phyloP scores from a whole-genome alignment of 2,329 filamentous ascomycete species.

The Calonectria honghensis region DNA sequence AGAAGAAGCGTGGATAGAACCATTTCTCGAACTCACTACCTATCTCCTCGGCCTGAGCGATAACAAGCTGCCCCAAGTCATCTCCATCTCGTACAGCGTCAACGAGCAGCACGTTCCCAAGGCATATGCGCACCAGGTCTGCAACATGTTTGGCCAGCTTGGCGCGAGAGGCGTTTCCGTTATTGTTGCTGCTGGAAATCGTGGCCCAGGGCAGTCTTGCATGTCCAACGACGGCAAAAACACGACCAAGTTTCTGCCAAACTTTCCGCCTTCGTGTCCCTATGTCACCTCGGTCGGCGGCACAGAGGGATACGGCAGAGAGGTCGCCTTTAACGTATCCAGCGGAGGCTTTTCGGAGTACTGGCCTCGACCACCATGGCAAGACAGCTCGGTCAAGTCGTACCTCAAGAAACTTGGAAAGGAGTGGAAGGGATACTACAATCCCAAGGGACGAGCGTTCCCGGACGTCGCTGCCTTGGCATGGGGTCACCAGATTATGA shows the following conservation, averaged over 20 bases:
- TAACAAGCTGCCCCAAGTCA: conserved; percentile 75
- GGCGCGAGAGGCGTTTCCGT: conserved; percentile 80
- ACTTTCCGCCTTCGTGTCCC: conserved; percentile 68
- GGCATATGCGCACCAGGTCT: conserved; percentile 71
- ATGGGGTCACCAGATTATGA: conserved; percentile 58
- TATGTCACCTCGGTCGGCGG: conserved; percentile 79
- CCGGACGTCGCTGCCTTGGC: conserved; percentile 78
- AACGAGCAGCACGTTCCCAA: conserved; percentile 78
- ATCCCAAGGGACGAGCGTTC: conserved; percentile 72
- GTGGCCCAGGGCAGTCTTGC: conserved; percentile 61
- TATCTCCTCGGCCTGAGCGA: conserved; percentile 74
- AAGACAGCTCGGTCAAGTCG: conserved; percentile 66
- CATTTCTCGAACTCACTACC: conserved; percentile 78
- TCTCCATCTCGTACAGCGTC: conserved; percentile 83
- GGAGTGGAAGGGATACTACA: conserved; percentile 69
- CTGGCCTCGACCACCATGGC: conserved; percentile 66
- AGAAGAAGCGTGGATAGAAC: conserved; percentile 73
- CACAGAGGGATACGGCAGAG: conserved; percentile 70
- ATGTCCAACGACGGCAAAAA: conserved; percentile 61
- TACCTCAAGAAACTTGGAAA: conserved; percentile 66
- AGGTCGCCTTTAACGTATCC: conserved; percentile 71
- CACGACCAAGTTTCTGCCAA: conserved; percentile 58
- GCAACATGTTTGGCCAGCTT: conserved; percentile 78
- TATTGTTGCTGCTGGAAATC: conserved; percentile 79
- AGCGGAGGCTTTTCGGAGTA: conserved; percentile 71